These are phyloP conservation scores for Lentinula edodes DNA, from an alignment of 768 basidiomycete species.

Conservation along the genomic window DNA sequence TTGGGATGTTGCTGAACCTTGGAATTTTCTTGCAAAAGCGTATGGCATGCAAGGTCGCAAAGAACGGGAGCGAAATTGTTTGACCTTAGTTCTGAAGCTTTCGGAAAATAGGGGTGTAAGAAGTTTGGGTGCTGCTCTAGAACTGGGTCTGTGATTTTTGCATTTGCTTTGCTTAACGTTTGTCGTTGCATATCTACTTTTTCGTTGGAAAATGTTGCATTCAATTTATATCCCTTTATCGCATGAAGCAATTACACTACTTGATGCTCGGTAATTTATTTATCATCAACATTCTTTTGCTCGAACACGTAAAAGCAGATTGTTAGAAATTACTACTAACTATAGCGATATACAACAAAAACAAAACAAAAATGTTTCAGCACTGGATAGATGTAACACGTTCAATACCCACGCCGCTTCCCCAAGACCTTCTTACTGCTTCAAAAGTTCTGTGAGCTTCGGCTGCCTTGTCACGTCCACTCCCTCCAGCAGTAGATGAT, in stretches of 20 bases:
- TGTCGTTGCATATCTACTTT: not conserved
- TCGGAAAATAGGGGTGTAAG: slow-evolving; percentile 60
- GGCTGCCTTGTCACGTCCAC: slow-evolving; percentile 21
- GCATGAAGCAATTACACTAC: no score
- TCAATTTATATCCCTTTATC: no score
- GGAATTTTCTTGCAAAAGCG: slow-evolving; percentile 86
- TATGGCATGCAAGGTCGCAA: slow-evolving; percentile 70
- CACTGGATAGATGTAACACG: no score
- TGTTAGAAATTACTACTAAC: no score
- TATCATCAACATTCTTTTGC: no score
- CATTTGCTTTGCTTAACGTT: no score
- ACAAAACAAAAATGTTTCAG: no score
- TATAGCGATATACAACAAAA: no score
- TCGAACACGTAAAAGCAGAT: no score
- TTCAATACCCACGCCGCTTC: slow-evolving; percentile 37
- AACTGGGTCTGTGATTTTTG: slow-evolving; percentile 60
- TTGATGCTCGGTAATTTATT: no score
- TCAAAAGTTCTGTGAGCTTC: slow-evolving; percentile 27
- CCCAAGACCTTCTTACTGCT: slow-evolving; percentile 46
- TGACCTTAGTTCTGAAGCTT: slow-evolving; percentile 61
- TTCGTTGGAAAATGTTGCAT: no score
- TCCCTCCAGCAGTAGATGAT: slow-evolving; percentile 20
- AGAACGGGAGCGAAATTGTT: slow-evolving; percentile 69
- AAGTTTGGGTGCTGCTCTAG: slow-evolving; percentile 56
- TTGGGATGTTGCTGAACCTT: slow-evolving; percentile 92